Evolutionary conservation across 2,329 filamentous ascomycete species (phyloP), one percentile per base, ranked within the genome.

Genomic region (Colletotrichum sp.): DNA sequence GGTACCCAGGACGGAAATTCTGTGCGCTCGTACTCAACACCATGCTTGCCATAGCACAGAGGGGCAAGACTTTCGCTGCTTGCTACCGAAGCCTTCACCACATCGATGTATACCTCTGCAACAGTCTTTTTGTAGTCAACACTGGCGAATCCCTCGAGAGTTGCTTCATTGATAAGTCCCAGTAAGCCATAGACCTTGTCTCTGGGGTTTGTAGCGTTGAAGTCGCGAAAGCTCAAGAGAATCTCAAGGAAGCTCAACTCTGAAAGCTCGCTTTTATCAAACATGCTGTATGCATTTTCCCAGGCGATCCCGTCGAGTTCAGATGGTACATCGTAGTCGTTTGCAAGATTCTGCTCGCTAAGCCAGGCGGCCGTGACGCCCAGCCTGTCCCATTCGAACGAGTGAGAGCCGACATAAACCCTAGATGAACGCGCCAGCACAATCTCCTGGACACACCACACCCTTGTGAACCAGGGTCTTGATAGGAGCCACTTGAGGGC

Each of bases 101-200:
- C 44, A 52, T 52, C 44, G 2, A 52, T 21, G 10, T 52, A 52
- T 2, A 52, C 44, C 6, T 52, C 44, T 13, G 44, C 44, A 52
- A 52, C 44, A 13, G 44, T 52, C 44, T 52, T 52, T 52, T 1
- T 52, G 44, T 52, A 52, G 12, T 52, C 44, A 52, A 52, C 44
- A 52, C n/a, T 0, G 3, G 44, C n/a, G n/a, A 52, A 21, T 0
- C n/a, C 44, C 44, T 52, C 44, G n/a, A 52, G 44, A 1, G 4
- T 21, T 13, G 10, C 44, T 6, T 52, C 44, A 52, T 52, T 52
- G 10, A 52, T 0, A 32, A 72, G 70, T 6, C 70, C 70, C 12
- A 72, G n/a, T 7, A 72, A 32, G 2, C 70, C 70, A 13, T 72
- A 72, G 15, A 72, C 70, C n/a, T 72, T 72, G 34, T 72, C 70